phyloP scores from a whole-genome alignment of 352 stramenopile species.

The Pythium plurisporium region DNA sequence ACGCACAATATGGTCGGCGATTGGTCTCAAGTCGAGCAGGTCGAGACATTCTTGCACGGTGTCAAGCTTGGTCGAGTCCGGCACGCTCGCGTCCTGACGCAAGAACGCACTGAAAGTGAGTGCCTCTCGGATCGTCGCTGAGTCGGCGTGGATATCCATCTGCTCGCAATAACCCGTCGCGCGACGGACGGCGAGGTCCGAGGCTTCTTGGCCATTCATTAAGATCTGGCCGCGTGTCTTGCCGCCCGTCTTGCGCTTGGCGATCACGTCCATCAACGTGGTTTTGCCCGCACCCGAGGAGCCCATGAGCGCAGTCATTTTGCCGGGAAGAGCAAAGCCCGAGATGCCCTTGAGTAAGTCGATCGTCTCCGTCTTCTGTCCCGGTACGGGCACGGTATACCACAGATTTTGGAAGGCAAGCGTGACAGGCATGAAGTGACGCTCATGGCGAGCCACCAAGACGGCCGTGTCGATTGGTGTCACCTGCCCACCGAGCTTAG shows the following conservation, averaged over 20 bases:
- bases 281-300: slow-evolving; percentile 87
- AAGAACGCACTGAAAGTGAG: slow-evolving; percentile 35
- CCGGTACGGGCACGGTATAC: slow-evolving; percentile 48
- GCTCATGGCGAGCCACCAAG: no score
- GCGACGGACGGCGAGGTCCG: slow-evolving; percentile 47
- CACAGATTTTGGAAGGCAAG: slow-evolving; percentile 61
- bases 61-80: not conserved
- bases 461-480: no score
- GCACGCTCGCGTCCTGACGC: not conserved
- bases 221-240: slow-evolving; percentile 65
- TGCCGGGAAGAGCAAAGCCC: slow-evolving; percentile 47
- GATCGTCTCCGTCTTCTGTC: slow-evolving; percentile 29
- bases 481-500: no score
- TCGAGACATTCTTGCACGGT: slow-evolving; percentile 11
- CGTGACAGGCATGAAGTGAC: slow-evolving; percentile 57
- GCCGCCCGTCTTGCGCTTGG: slow-evolving; percentile 86
- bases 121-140: slow-evolving; percentile 79
- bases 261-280: slow-evolving; percentile 94
- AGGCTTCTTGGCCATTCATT: slow-evolving; percentile 49
- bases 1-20: slow-evolving; percentile 23
- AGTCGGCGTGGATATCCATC: slow-evolving; percentile 88
- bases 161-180: slow-evolving; percentile 76
- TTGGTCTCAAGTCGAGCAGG: slow-evolving; percentile 16
- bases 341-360: slow-evolving; percentile 57
- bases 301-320: slow-evolving; percentile 71